phyloP scores from a whole-genome alignment of 352 stramenopile species.

The Phytophthora sp. region DNA sequence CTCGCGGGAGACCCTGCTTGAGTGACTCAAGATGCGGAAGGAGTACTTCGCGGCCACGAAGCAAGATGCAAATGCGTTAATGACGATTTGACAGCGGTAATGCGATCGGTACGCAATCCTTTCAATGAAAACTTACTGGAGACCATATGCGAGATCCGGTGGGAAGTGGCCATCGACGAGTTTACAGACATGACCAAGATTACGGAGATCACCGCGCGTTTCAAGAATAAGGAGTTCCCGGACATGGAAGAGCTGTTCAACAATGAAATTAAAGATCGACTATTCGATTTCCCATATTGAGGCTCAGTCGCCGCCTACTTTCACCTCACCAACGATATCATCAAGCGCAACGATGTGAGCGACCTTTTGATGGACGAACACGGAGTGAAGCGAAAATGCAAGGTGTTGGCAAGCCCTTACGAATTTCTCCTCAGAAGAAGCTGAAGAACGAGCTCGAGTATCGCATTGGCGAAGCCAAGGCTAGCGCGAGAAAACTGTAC shows the following conservation, averaged over 20 bases:
- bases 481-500: slow-evolving; percentile 4
- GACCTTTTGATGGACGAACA: slow-evolving; percentile 5
- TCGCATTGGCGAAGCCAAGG: slow-evolving; percentile 8
- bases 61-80: slow-evolving; percentile 5
- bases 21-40: too few species aligned
- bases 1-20: too few species aligned
- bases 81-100: slow-evolving; percentile 7
- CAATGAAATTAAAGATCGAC: slow-evolving; percentile 11
- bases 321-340: slow-evolving; percentile 20
- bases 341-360: slow-evolving; percentile 15
- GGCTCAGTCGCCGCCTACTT: slow-evolving; percentile 11
- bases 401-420: slow-evolving; percentile 7
- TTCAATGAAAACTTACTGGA: slow-evolving; percentile 17
- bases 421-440: neutral
- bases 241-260: slow-evolving; percentile 11
- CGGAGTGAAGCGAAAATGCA: slow-evolving; percentile 9
- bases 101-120: slow-evolving; percentile 5
- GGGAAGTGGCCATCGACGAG: too few species aligned
- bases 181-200: too few species aligned
- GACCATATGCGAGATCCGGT: slow-evolving; percentile 17
- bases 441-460: slow-evolving; percentile 11
- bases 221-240: slow-evolving; percentile 19
- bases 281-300: slow-evolving; percentile 12
- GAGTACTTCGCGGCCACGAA: slow-evolving; percentile 15
- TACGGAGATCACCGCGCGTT: slow-evolving; percentile 10